These are phyloP conservation scores for Sclerospora graminicola DNA, from an alignment of 352 stramenopile genomes.

Conservation along the genomic window DNA sequence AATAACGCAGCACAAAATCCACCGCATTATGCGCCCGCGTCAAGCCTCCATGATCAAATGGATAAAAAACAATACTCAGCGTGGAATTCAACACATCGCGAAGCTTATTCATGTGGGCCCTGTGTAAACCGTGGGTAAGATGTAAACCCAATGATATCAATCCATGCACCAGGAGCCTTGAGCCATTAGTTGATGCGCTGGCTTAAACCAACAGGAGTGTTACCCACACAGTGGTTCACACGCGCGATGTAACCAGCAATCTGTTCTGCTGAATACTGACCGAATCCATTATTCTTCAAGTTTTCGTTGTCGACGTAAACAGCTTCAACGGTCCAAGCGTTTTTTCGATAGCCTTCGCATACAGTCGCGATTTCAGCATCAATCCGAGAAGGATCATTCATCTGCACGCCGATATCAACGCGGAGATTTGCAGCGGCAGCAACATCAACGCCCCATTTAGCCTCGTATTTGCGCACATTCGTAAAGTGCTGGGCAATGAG, in stretches of 20 bases:
- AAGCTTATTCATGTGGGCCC: constrained; percentile 31
- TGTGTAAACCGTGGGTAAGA: constrained; percentile 40
- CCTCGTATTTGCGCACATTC: constrained; percentile 54
- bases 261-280: constrained; percentile 21
- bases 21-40: constrained; percentile 72
- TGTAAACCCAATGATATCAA: constrained; percentile 25
- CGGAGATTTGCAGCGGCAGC: constrained; percentile 33
- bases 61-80: constrained; percentile 55
- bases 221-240: constrained; percentile 34
- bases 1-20: constrained; percentile 62
- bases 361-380: constrained; percentile 41
- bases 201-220: constrained; percentile 45
- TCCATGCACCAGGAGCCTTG: constrained; percentile 11
- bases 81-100: constrained; percentile 55
- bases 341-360: constrained; percentile 26
- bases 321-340: constrained; percentile 30
- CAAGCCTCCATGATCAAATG: constrained; percentile 59
- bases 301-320: constrained; percentile 73
- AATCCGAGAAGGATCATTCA: constrained; percentile 26
- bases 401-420: constrained; percentile 46
- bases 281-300: constrained; percentile 35
- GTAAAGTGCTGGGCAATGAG: constrained; percentile 39
- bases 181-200: constrained; percentile 62
- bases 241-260: constrained; percentile 36
- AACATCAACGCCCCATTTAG: constrained; percentile 31